These are phyloP conservation scores for Salix purpurea DNA, from an alignment of 345 rosid genomes.

Conservation along the genomic window DNA sequence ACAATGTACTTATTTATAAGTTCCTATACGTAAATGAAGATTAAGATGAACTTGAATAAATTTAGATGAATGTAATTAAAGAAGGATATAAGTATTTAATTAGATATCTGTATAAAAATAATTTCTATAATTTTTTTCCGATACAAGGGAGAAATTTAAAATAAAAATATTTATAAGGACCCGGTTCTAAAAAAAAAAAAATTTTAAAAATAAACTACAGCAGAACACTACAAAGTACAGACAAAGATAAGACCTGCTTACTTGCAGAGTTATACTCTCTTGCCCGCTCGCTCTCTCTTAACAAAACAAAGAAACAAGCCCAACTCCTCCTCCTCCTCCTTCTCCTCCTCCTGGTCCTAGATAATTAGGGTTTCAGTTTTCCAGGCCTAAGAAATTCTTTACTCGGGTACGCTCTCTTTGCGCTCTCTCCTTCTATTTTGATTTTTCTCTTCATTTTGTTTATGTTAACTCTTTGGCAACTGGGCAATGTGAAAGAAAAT, in stretches of 20 bases:
- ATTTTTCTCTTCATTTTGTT: background rate
- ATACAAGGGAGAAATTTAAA: no score
- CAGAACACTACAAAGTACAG: background rate
- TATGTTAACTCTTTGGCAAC: constrained; percentile 8
- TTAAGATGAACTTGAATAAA: no score
- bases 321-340: background rate
- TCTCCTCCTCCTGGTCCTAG: background rate
- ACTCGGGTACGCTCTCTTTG: constrained; percentile 18
- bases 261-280: constrained; percentile 24
- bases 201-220: background rate
- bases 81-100: no score
- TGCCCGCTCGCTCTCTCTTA: background rate
- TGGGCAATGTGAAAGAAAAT: background rate
- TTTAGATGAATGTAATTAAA: no score
- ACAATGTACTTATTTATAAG: no score
- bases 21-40: no score
- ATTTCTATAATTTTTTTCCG: no score
- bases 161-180: background rate
- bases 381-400: background rate
- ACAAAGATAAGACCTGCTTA: constrained; percentile 23
- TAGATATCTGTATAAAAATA: no score
- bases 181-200: background rate
- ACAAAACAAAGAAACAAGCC: background rate
- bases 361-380: constrained; percentile 15
- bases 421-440: background rate